Base-by-base conservation (phyloP, 176 grass and related monocot genomes). In the Guadua angustifolia region DNA sequence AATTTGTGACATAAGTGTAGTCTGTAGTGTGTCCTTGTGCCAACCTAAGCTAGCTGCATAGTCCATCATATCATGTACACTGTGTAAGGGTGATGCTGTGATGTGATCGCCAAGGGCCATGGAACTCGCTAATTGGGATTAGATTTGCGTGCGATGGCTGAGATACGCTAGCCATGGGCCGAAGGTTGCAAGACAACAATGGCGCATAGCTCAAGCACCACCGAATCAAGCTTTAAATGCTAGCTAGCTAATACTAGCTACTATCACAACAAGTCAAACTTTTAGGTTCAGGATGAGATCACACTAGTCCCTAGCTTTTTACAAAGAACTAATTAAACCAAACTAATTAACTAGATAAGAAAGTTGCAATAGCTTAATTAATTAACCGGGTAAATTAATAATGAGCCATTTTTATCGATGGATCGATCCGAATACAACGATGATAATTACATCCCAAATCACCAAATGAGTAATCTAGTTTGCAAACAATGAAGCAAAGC, bases 221-320 rank as follows among this genome's bases (percentile, higher is more conserved):
- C 46, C 25, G 25, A 90, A 79, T 52, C 25, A 59, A 49, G 66
- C 6, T 62, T 78, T 83, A 62, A 87, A 79, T 87, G 60, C 74
- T 42, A 36, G 78, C 74, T 90, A 83, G 67, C 67, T 49, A 52
- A 5, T 49, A 22, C 60, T 65, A 67, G 64, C 60, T 82, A 57
- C 71, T 26, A 50, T 59, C 32, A 25, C 64, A 62, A 60, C 22
- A 75, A n/a, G 89, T 80, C 84, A 90, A 87, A 45, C 69, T 82
- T 81, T 88, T 85, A 88, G 77, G 81, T 85, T 84, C 40, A 38
- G 25, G 11, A 40, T 84, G 85, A 82, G 15, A 88, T 82, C 82
- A 88, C 29, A 32, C 59, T 22, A 67, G 0, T 33, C 13, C 1
- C 43, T 14, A 11, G 17, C 10, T 17, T 62, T 69, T 77, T 69